Percentiles rank a stretch among this genome's conserved stretches.
Evolutionary conservation across 257 asterid species (phyloP).

Genomic region (Voacanga thouarsii): DNA sequence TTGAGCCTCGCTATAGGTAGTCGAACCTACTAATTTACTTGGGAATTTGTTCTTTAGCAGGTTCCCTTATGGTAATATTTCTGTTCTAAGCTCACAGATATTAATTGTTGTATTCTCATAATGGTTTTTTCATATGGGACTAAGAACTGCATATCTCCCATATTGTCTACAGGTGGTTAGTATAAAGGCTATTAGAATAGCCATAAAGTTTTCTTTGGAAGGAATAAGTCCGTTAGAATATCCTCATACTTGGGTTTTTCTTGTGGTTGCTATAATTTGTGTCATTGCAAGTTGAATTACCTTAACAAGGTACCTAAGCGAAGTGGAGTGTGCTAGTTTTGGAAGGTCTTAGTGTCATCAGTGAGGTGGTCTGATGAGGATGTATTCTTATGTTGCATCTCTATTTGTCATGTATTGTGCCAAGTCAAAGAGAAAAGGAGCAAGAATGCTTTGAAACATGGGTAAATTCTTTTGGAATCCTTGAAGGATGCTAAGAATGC

Average conservation of each 20-base stretch:
- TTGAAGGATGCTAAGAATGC: conserved; percentile 86
- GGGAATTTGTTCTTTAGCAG: conserved; percentile 50
- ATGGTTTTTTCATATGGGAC: not conserved
- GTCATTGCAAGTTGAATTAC: conserved; percentile 71
- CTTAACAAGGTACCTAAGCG: conserved; percentile 61
- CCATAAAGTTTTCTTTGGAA: conserved; percentile 77
- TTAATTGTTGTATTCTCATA: not conserved
- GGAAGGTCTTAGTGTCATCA: not conserved
- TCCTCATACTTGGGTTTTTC: conserved; percentile 73
- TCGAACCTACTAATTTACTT: conserved; percentile 42
- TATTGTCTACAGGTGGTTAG: conserved; percentile 62
- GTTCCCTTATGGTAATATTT: conserved; percentile 44
- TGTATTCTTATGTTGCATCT: not conserved
- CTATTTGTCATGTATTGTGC: not conserved
- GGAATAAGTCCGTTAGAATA: conserved; percentile 70
- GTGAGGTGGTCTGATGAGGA: not conserved
- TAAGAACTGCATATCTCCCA: not conserved
- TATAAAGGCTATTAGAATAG: conserved; percentile 87
- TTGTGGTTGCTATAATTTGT: conserved; percentile 57
- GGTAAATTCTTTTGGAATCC: conserved; percentile 93
- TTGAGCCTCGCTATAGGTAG: conserved; percentile 41
- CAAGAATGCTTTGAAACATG: conserved; percentile 83
- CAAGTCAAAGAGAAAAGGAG: not conserved
- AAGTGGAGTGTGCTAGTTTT: not conserved
- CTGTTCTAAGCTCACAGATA: too few relatives aligned